Evolutionary conservation across 345 rosid species (phyloP), one percentile per base, ranked within the genome.

Genomic region (Lumnitzera littorea): DNA sequence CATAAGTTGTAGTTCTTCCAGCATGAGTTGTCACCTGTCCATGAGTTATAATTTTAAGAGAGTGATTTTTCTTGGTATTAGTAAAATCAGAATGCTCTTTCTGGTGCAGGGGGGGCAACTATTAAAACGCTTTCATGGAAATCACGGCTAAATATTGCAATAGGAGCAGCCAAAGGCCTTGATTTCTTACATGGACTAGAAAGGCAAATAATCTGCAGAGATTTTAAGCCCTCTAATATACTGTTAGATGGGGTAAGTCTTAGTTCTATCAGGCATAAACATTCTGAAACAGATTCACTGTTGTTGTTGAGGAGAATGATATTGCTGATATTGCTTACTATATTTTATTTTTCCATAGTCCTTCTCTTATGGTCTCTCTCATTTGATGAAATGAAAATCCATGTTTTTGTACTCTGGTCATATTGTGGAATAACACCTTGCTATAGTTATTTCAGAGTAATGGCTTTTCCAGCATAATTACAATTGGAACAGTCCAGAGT

Each of bases 91-190:
- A 2, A 23, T 24, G 43, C 7, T 36, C 51, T 53, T 46, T 7
- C 47, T 15, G 55, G 6, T 61, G 58, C 66, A 67, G 71, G 71
- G 49, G 51, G 51, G n/a, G 15, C 61, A 0, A 24, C 41, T 8
- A 9, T 24, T n/a, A 13, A 54, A 49, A 46, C 5, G 15, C 66
- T 67, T 48, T 3, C 61, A 23, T 67, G 71, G 71, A 53, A 13
- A 36, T 7, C 6, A 13, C 43, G 71, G 43, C 50, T 67, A 8
- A 62, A 67, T 15, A 61, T 67, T 48, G 71, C 65, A 50, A 36
- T 50, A 29, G 71, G 71, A 61, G 55, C 66, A 67, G 71, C 66
- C 50, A 67, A 25, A 62, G 71, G 71, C 24, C 55, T 67, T 10
- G 66, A 56, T 0, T 67, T 61, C 65, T 10, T 67, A 48, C 71